Base-by-base conservation (phyloP, 1,139 yeast genomes). In the Meyerozyma sp. region DNA sequence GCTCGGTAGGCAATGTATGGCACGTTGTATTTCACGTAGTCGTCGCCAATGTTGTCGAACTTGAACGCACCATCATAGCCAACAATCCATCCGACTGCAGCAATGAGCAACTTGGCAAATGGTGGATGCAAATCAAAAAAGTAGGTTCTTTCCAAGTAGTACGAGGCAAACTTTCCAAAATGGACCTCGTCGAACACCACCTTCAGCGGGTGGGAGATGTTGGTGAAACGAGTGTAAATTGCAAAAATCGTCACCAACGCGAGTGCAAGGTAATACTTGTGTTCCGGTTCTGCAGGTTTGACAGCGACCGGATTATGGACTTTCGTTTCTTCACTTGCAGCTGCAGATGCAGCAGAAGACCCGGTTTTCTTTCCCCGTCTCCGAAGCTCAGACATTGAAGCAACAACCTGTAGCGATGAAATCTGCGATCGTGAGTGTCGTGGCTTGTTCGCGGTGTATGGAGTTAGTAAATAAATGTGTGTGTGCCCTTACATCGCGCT, bases 171-270 rank as follows among this genome's bases (percentile, higher is more conserved):
- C 60, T 90, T 90, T 38, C 98, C 98, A 59, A 93, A 93, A 65
- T 93, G 98, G 28, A 93, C 98, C 62, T 94, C 99, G 68, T 94
- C 99, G 57, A 94, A 94, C 23, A 94, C 98, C 44, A 94, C 98
- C 61, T 86, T 86, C 47, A 75, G 70, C 2, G 98, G 98, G 49
- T 73, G 74, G 57, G 82, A 75, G 48, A 93, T 75, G 49, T 76
- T 71, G 55, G 77, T 77, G 63, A 91, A 90, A 51, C 99, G 77
- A 5, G 89, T 75, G 36, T 68, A 68, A 44, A 85, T 77, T 0
- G 97, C 95, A 36, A 84, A 52, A 0, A 69, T 53, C 0, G 96
- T 87, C 8, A 89, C 73, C 1, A 73, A 50, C 5, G 61, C 46
- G 43, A 79, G 58, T 0, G 79, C 79, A 29, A 68, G 39, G 50